Evolutionary conservation across 495 filamentous ascomycete species (phyloP), one percentile per base, ranked within the genome.

Genomic region (Talaromyces thailandensis): DNA sequence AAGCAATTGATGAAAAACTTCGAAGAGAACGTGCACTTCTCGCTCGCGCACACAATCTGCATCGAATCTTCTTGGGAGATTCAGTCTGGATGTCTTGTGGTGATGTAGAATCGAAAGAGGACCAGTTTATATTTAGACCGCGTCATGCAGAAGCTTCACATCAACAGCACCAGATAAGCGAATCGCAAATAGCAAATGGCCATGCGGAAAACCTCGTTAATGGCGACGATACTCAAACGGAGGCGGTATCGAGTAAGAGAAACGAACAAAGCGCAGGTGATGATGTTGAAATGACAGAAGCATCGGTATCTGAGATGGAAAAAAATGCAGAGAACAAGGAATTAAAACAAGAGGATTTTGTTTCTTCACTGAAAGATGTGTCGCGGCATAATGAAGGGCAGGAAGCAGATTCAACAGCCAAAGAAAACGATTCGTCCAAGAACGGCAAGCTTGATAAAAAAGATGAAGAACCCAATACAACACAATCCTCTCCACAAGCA

Each of bases 41-140:
- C 25, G 91, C 87, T 84, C 86, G 83, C 53, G 86, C 88, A 12
- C 90, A 93, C 64, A 87, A 89, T 62, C 70, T 97, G 7, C 82
- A 92, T 63, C 88, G 87, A 28, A 83, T 85, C 66, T 82, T 96
- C 14, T 78, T 90, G 31, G 93, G 93, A 18, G 93, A 97, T 70
- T 80, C 84, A 59, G 83, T 81, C 0, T 97, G 88, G 88, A 86
- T 86, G 65, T 88, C 91, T 5, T 88, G 86, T 69, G 90, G 83
- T 43, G 69, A 77, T 24, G 68, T 75, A 45, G 75, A 82, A 64
- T 69, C 69, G 11, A 45, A 68, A 21, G 73, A 74, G 32, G 72
- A 75, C 29, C 65, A 67, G 51, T 76, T 67, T 67, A 77, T 79
- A 45, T 81, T 79, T 64, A 71, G 75, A 56, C 73, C 76, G 14